Base-by-base conservation (phyloP, 1,284 basidiomycete species). In the Heterobasidion occidentale region DNA sequence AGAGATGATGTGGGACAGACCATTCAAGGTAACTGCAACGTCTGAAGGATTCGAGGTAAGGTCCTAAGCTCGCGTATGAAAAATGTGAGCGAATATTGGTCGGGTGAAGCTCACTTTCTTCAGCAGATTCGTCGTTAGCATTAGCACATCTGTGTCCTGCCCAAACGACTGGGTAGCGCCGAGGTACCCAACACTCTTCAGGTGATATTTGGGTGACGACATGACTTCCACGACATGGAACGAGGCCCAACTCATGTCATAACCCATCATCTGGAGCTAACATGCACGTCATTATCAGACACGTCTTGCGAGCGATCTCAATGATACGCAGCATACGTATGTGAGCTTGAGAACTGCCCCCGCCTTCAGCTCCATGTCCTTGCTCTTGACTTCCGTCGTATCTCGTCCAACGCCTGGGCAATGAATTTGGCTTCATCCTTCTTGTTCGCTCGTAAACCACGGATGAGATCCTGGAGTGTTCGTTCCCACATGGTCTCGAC, bases 171-270 rank as follows among this genome's bases (percentile, higher is more conserved):
- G 92, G 0, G 84, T 79, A 1, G 97, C 95, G 1, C 92, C 97
- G 14, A 99, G 85, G 72, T 99, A 99, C 14, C 97, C 97, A 48
- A 98, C 88, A 46, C 87, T 87, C 77, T 99, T 99, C 63, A 97
- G 79, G 71, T 98, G 94, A 64, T 89, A 86, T 65, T 87, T 87
- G 2, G 90, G 77, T 2, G 92, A 94, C 35, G 94, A 95, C 97
- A 99, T 99, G 66, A 96, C 92, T 68, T 99, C 97, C 12, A 99
- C 88, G 57, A 99, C 90, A 70, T 97, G 88, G 68, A 98, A 98
- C 7, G 94, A 88, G 36, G 88, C 90, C 88, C 89, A 94, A 63
- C 78, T 80, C 87, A 92, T 93, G 70, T 92, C 88, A 66, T 94
- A 88, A 46, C 93, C 93, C 14, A 96, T 72, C 94, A 96, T 96